phyloP scores from a whole-genome alignment of 1,284 basidiomycete species.

The Butyriboletus appendiculatus region DNA sequence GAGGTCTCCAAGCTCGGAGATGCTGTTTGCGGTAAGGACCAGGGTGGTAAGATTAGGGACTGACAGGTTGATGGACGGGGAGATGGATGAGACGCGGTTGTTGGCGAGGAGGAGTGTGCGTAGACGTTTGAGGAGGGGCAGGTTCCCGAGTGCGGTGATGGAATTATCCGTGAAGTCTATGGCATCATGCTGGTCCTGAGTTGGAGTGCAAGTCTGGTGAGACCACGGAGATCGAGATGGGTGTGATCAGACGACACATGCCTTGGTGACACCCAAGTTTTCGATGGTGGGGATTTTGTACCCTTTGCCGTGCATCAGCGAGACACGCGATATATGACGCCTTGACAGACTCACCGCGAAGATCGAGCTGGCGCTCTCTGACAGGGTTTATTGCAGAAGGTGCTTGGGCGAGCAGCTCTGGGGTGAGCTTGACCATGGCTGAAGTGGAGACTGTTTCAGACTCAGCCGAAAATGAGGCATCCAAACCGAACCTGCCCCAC shows the following conservation, averaged over 20 bases:
- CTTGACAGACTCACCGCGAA: slow-evolving; percentile 69
- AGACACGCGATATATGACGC: slow-evolving; percentile 25
- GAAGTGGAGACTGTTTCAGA: slow-evolving; percentile 41
- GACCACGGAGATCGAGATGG: slow-evolving; percentile 8
- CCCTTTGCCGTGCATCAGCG: slow-evolving; percentile 50
- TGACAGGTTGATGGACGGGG: slow-evolving; percentile 77
- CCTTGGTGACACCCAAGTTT: slow-evolving; percentile 97
- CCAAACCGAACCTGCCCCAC: slow-evolving; percentile 5
- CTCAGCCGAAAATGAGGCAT: slow-evolving; percentile 45
- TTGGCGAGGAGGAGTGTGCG: slow-evolving; percentile 83
- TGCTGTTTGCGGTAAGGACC: slow-evolving; percentile 77
- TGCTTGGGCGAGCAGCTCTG: slow-evolving; percentile 82
- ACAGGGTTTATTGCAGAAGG: slow-evolving; percentile 84
- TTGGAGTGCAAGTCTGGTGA: slow-evolving; percentile 9
- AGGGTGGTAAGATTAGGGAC: slow-evolving; percentile 84
- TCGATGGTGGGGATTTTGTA: slow-evolving; percentile 98
- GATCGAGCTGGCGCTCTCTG: slow-evolving; percentile 94
- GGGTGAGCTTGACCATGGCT: slow-evolving; percentile 85
- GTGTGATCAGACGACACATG: slow-evolving; percentile 36
- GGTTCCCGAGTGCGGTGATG: slow-evolving; percentile 84
- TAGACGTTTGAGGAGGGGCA: slow-evolving; percentile 81
- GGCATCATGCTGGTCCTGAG: slow-evolving; percentile 87
- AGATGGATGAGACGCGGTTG: slow-evolving; percentile 85
- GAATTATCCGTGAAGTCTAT: slow-evolving; percentile 98
- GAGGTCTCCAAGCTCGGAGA: slow-evolving; percentile 79